Conservation (phyloP, 208 protist species). For the Acanthamoeba royreba region DNA sequence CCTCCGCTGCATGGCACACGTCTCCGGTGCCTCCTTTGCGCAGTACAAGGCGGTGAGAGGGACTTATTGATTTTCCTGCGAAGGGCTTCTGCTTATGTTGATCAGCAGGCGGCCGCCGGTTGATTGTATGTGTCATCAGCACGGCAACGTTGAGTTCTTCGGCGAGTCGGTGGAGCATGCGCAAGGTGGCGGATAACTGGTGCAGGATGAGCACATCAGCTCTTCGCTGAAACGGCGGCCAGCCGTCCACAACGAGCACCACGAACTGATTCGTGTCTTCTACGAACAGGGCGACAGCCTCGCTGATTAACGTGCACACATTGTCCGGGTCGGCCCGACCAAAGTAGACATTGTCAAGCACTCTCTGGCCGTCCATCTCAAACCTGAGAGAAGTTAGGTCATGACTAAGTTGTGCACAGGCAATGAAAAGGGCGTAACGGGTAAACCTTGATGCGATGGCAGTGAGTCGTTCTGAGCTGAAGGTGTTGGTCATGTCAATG, state of each 20-base stretch:
- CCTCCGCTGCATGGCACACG: no score
- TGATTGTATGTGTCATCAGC: conserved; percentile 99
- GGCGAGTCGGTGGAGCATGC: conserved; percentile 94
- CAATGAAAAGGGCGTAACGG: background rate
- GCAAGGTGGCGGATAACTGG: no score
- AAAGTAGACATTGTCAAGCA: conserved; percentile 98
- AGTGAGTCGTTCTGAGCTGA: conserved; percentile 92
- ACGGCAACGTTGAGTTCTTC: conserved; percentile 98
- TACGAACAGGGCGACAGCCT: no score
- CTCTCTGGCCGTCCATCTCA: conserved; percentile 92
- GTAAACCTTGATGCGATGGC: conserved; percentile 81
- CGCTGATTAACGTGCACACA: no score
- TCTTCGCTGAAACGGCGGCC: conserved; percentile 97
- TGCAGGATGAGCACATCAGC: conserved; percentile 99
- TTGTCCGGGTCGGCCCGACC: conserved; percentile 98
- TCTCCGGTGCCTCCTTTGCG: no score
- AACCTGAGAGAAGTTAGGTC: conserved; percentile 27
- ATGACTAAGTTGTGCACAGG: conserved; percentile 65
- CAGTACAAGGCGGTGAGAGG: no score
- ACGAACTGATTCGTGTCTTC: conserved; percentile 99
- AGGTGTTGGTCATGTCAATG: conserved; percentile 99
- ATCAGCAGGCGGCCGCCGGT: conserved; percentile 97
- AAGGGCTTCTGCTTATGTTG: conserved; percentile 98
- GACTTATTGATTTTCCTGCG: no score
- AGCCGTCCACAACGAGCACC: conserved; percentile 98